Conservation (phyloP, 2,329 filamentous ascomycete species). For the Colletotrichum tabaci region DNA sequence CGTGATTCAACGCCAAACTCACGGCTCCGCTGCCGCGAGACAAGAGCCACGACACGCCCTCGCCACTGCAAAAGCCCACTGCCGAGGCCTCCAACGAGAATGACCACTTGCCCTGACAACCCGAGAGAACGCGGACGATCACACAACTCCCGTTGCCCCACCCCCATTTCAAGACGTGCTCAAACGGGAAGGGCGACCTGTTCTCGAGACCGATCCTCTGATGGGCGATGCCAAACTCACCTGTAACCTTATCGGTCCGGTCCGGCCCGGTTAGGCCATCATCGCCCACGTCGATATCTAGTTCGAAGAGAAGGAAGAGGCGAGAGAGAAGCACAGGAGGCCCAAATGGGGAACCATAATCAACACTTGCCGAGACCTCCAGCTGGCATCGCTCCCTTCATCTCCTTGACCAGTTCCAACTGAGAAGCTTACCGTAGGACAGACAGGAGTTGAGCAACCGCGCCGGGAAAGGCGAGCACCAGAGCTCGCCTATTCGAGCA, state of each 20-base stretch:
- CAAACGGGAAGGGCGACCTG: too few species aligned
- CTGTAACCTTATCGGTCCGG: slow-evolving; percentile 7
- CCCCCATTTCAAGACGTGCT: too few species aligned
- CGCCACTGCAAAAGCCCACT: neutral
- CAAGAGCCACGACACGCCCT: slow-evolving; percentile 4
- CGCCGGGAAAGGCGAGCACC: slow-evolving; percentile 10
- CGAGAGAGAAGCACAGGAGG: neutral
- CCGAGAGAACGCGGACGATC: neutral
- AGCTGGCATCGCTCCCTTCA: neutral
- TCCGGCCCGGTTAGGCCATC: neutral
- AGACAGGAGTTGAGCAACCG: neutral
- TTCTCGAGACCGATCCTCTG: too few species aligned
- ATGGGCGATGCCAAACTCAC: neutral
- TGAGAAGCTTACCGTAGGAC: slow-evolving; percentile 9
- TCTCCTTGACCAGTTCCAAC: neutral
- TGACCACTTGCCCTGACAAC: neutral
- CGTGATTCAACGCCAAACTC: neutral
- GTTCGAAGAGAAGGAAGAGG: slow-evolving; percentile 3
- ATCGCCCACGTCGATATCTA: neutral
- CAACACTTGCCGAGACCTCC: neutral
- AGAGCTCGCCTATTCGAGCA: slow-evolving; percentile 30
- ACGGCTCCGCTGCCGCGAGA: slow-evolving; percentile 10
- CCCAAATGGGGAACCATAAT: neutral
- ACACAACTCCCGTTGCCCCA: neutral
- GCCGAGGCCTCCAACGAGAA: neutral